Evolutionary conservation across 2,329 filamentous ascomycete species (phyloP), one percentile per base, ranked within the genome.

Genomic region (Colletotrichum lupini): DNA sequence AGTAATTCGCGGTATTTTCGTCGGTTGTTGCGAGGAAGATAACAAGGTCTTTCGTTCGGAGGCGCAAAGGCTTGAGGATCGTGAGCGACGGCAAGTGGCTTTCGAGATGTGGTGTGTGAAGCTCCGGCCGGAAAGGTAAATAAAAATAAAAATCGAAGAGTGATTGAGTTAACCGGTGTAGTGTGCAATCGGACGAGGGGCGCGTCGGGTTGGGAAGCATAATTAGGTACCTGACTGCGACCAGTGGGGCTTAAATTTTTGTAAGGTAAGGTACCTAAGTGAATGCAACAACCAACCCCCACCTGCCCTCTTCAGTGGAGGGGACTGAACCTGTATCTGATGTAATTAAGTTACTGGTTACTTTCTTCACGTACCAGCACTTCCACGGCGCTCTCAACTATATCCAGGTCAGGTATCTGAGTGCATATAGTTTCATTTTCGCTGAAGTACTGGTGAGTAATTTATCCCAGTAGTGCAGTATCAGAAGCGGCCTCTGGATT

Each of bases 281-380:
- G 19, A 68, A 74, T 78, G 73, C 55, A 56, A 46, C 9, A 30
- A 37, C 12, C 52, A 28, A 67, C 68, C 67, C 67, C 75, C 75
- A 79, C 76, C 72, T 68, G 75, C 73, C 68, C 75, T 67, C 76
- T 77, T 75, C 74, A 74, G 77, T 64, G 75, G 68, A 73, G 16
- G 37, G 37, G 37, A 42, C 14, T 42, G 37, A 42, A 42, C 37
- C 37, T 19, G 14, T 37, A 7, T 42, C 37, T 75, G 74, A 75
- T 16, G 28, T 8, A 68, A 46, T 24, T 52, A 53, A 7, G 32
- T 12, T 24, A 32, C n/a, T 7, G 19, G 19, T 22, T 35, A 32
- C 14, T n/a, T 52, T 9, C 42, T 22, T 49, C 4, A 28, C 9
- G 3, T 4, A 49, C 6, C 42, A 49, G 22, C 11, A 9, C 61